Percentiles rank a stretch among this genome's conserved stretches.
phyloP scores from a whole-genome alignment of 345 rosid genomes.

The Eutrema heterophyllum region DNA sequence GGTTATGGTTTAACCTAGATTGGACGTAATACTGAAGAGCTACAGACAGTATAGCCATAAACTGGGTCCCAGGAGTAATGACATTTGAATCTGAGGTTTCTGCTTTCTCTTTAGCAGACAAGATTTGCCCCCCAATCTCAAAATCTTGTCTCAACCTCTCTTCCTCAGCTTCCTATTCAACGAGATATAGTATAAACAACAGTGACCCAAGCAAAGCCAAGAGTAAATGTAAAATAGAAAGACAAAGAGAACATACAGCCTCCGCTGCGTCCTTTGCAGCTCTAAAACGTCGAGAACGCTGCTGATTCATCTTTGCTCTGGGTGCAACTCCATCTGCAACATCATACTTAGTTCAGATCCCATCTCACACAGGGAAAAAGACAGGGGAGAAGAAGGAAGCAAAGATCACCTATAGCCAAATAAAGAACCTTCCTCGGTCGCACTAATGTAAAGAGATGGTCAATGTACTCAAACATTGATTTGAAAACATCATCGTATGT shows the following conservation, averaged over 20 bases:
- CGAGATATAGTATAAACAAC: not conserved
- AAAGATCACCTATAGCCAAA: slow-evolving; percentile 81
- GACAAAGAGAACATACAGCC: slow-evolving; percentile 48
- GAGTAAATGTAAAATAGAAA: not conserved
- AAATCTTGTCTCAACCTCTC: slow-evolving; percentile 77
- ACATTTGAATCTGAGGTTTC: slow-evolving; percentile 93
- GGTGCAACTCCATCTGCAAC: slow-evolving; percentile 96
- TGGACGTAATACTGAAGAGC: slow-evolving; percentile 92
- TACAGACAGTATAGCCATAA: slow-evolving; percentile 84
- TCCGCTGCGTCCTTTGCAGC: slow-evolving; percentile 98
- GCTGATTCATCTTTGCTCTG: slow-evolving; percentile 99
- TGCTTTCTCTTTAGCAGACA: slow-evolving; percentile 64
- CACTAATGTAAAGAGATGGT: slow-evolving; percentile 76
- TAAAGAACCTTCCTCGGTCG: slow-evolving; percentile 97
- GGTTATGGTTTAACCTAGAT: slow-evolving; percentile 70
- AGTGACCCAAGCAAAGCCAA: slow-evolving; percentile 8
- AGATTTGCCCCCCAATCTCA: slow-evolving; percentile 55
- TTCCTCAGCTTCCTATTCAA: slow-evolving; percentile 83
- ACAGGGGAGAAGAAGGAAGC: not conserved
- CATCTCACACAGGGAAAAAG: not conserved
- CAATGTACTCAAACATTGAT: slow-evolving; percentile 85
- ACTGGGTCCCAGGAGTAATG: slow-evolving; percentile 94
- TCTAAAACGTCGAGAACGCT: slow-evolving; percentile 87
- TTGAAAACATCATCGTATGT: slow-evolving; percentile 91
- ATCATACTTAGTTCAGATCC: slow-evolving; percentile 7